phyloP scores from a whole-genome alignment of 2,329 filamentous ascomycete genomes.

The Hymenoscyphus linearis region DNA sequence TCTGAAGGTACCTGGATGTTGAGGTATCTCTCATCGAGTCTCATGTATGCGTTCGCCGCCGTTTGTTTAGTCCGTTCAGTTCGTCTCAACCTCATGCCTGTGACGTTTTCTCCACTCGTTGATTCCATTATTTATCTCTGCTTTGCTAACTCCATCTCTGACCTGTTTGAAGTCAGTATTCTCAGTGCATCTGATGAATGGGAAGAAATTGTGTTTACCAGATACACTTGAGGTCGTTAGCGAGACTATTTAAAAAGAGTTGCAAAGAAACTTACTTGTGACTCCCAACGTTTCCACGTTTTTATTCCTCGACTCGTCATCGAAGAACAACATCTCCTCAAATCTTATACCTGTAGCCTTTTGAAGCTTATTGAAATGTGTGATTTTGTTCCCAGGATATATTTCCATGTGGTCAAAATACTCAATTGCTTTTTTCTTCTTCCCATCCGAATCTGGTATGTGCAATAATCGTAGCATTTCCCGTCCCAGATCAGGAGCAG shows the following conservation, averaged over 20 bases:
- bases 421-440: conserved; percentile 44
- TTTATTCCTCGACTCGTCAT: conserved; percentile 81
- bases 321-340: conserved; percentile 91
- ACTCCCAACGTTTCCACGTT: conserved; percentile 73
- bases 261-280: conserved; percentile 14
- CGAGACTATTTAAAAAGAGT: not conserved
- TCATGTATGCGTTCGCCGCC: not conserved
- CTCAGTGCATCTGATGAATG: not conserved
- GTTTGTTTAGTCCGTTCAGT: not conserved
- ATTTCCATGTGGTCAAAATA: conserved; percentile 61
- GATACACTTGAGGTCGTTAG: conserved; percentile 61
- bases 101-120: conserved; percentile 69
- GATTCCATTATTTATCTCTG: conserved; percentile 75
- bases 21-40: not conserved
- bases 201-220: conserved; percentile 47
- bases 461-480: conserved; percentile 75
- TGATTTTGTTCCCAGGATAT: conserved; percentile 75
- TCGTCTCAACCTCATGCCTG: conserved; percentile 17
- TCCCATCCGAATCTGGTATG: conserved; percentile 36
- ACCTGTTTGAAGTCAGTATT: conserved; percentile 1
- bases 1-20: too few relatives aligned
- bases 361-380: conserved; percentile 72
- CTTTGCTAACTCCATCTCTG: conserved; percentile 67
- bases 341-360: conserved; percentile 65
- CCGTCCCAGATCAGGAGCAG: conserved; percentile 70